These are phyloP conservation scores for Diplocarpon mali DNA, from an alignment of 2,329 filamentous ascomycete species.

Conservation along the genomic window DNA sequence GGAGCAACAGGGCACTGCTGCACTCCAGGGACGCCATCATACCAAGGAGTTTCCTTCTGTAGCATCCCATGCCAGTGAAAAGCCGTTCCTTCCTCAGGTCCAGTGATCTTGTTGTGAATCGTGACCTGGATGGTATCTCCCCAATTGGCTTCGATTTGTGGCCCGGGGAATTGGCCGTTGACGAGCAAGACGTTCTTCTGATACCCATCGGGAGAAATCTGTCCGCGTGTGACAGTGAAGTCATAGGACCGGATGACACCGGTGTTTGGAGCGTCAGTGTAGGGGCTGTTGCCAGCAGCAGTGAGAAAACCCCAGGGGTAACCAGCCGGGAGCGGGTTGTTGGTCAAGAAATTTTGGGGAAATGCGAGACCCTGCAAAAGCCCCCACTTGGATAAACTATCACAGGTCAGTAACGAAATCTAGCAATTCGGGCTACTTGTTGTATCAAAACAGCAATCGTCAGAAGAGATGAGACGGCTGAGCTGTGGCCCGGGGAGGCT, in stretches of 20 bases:
- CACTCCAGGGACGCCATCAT: slow-evolving; percentile 36
- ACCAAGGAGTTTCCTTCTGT: slow-evolving; percentile 29
- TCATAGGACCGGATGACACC: slow-evolving; percentile 30
- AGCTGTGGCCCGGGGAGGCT: not conserved
- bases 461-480: not conserved
- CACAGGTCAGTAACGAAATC: not conserved
- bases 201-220: slow-evolving; percentile 31
- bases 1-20: slow-evolving; percentile 56
- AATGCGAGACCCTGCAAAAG: slow-evolving; percentile 24
- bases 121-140: slow-evolving; percentile 44
- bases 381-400: slow-evolving; percentile 8
- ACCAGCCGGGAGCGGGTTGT: slow-evolving; percentile 39
- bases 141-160: slow-evolving; percentile 29
- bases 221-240: slow-evolving; percentile 23
- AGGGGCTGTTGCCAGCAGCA: slow-evolving; percentile 30
- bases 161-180: slow-evolving; percentile 29
- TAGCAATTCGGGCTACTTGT: too few relatives aligned
- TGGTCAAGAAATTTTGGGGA: slow-evolving; percentile 32
- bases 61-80: slow-evolving; percentile 39
- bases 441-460: not conserved
- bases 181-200: slow-evolving; percentile 41
- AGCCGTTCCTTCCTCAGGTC: slow-evolving; percentile 28
- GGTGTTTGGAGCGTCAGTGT: slow-evolving; percentile 29
- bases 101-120: slow-evolving; percentile 56
- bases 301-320: slow-evolving; percentile 41